Base-by-base conservation (phyloP, 306 rosid genomes). In the Dryas drummondii region DNA sequence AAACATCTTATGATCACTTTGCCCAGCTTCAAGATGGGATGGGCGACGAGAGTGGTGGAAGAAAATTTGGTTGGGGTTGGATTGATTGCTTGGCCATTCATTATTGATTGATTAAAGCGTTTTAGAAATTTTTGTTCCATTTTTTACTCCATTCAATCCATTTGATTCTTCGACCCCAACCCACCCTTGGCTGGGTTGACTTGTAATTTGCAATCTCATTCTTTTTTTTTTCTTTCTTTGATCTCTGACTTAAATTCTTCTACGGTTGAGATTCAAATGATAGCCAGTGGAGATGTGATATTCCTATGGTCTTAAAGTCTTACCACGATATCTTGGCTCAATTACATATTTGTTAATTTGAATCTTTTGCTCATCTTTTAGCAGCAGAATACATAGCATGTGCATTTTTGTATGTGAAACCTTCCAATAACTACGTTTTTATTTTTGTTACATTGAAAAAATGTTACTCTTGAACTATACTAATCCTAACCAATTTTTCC, bases 151-250 rank as follows among this genome's bases (percentile, higher is more conserved):
- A 81, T 91, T 93, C 81, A 80, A 77, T 82, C 81, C 58, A 79
- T 80, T 71, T 80, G 78, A 78, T 88, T 94, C 80, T 85, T 85
- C 66, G 47, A 79, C 90, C 83, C 82, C 78, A 81, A 79, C 68
- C 76, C 63, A 1, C 55, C 50, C 48, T 58, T 54, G 68, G 50
- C 61, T 72, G 82, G 86, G 80, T 68, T 86, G 80, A 72, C 82
- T 76, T 86, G 87, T 80, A 71, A 57, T 60, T 71, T 75, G 75
- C 75, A 76, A 49, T 73, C 75, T 42, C 74, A 72, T 45, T 42
- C 16, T 75, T 4, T 10, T 22, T 22, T 22, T 22, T 22, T 22
- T 0, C 22, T 22, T 16, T 41, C 58, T 27, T 47, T 27, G 76
- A 55, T 12, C 13, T 83, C 84, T 80, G 81, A 78, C 71, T 81